Percentiles rank a stretch among this genome's conserved stretches.
phyloP scores from a whole-genome alignment of 2,329 filamentous ascomycete species.

The Pseudogymnoascus sp. region DNA sequence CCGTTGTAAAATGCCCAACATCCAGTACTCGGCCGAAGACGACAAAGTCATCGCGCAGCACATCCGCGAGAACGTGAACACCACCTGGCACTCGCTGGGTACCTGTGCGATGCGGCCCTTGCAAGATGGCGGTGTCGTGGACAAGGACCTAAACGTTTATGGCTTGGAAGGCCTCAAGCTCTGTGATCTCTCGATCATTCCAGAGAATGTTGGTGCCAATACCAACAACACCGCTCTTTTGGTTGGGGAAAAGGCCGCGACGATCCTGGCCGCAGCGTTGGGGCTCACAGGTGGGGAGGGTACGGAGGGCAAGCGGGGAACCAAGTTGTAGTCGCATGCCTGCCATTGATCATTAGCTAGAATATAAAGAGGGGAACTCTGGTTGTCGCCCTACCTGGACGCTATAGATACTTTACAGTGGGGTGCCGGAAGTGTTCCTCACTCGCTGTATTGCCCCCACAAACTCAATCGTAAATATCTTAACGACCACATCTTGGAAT shows the following conservation, averaged over 20 bases:
- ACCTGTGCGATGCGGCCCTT: constrained; percentile 29
- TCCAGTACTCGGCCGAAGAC: constrained; percentile 3
- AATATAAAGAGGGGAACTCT: background rate
- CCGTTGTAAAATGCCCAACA: constrained; percentile 12
- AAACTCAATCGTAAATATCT: background rate
- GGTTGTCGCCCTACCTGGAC: background rate
- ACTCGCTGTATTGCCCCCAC: background rate
- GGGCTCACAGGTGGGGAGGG: constrained; percentile 17
- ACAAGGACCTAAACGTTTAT: constrained; percentile 27
- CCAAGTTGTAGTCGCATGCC: background rate
- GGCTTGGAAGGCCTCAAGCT: constrained; percentile 30
- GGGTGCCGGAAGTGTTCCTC: background rate
- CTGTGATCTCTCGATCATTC: constrained; percentile 29
- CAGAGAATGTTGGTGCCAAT: constrained; percentile 36
- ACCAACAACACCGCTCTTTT: constrained; percentile 36
- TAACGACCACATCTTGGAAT: background rate
- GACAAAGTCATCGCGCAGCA: constrained; percentile 29
- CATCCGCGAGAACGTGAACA: constrained; percentile 28
- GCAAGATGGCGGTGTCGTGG: constrained; percentile 27
- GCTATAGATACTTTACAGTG: background rate
- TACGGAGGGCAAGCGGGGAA: background rate
- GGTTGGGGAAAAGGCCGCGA: constrained; percentile 32
- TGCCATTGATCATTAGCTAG: background rate
- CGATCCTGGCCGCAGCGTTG: constrained; percentile 31
- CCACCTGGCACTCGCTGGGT: constrained; percentile 30